Base-by-base conservation (phyloP, 2,329 filamentous ascomycete species). In the Sporothrix pallida region DNA sequence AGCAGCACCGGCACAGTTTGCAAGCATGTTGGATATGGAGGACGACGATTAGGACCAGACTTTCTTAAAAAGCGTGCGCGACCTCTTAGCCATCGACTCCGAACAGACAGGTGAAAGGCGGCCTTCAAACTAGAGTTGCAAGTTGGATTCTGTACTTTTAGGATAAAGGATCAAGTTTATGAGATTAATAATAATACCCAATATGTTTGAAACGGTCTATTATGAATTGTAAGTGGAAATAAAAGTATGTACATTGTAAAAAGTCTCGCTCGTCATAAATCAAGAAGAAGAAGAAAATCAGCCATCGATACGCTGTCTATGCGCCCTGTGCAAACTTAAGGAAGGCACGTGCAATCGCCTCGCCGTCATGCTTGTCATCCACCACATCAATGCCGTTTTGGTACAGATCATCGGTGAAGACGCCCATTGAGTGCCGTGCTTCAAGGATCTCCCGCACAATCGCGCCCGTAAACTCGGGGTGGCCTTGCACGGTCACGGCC, bases 401-500 rank as follows among this genome's bases (percentile, higher is more conserved):
- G 77, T 89, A 95, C 75, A 91, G 82, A 20, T 89, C 89, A 73
- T 95, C 89, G 72, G 86, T 83, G 76, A 97, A 92, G 26, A 96
- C 85, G 0, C 93, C 93, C 67, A 84, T 84, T 42, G 85, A 84
- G 79, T 92, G 88, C 73, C 94, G 87, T 74, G 87, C 83, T 75
- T 87, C 85, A 72, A 95, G 82, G 52, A 97, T 82, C 80, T 93
- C 91, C 20, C 83, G 84, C 78, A 94, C 88, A 76, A 97, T 94
- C 17, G 89, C 87, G 74, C 86, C 85, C 3, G 87, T 92, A 80
- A 95, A 96, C 81, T 97, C 94, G 0, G 94, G 94, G 81, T 97
- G 94, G 6, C 93, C 94, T 83, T 97, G 94, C 1, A 97, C 88
- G 0, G 93, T 91, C 75, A 97, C 90, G 75, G 93, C 84, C 50